Evolutionary conservation across 2,329 filamentous ascomycete species (phyloP).

Genomic region (Huntiella abstrusa): DNA sequence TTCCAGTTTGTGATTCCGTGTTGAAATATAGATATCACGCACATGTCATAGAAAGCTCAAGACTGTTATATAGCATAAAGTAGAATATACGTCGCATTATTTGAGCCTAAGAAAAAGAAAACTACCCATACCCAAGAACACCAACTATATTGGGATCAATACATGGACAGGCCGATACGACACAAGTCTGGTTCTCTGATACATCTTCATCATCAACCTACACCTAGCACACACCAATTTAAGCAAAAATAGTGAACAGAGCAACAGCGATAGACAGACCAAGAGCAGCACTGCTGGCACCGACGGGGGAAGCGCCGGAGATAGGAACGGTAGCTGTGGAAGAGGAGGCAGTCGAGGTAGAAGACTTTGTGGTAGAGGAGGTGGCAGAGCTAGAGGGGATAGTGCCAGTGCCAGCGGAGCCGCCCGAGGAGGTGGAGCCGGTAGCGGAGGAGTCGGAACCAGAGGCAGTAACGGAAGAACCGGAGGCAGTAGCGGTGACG

Average conservation of each 20-base stretch:
- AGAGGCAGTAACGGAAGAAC: background rate
- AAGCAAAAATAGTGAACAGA: constrained; percentile 1
- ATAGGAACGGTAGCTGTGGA: background rate
- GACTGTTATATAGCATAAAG: too few species aligned
- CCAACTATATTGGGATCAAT: too few species aligned
- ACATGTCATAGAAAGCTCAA: too few species aligned
- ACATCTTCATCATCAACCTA: too few species aligned
- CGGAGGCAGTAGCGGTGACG: background rate
- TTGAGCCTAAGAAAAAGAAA: too few species aligned
- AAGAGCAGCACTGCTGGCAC: background rate
- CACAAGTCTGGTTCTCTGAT: too few species aligned
- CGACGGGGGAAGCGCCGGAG: background rate
- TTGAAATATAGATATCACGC: too few species aligned
- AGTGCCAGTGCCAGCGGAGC: background rate
- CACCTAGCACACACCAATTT: background rate
- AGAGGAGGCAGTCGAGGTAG: background rate
- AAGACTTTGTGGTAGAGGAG: background rate
- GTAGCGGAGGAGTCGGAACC: background rate
- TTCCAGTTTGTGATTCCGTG: too few species aligned
- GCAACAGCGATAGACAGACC: constrained; percentile 1
- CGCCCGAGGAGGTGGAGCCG: background rate
- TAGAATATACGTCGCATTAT: too few species aligned
- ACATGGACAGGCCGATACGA: too few species aligned
- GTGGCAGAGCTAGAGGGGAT: background rate
- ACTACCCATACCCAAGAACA: too few species aligned